Conservation (phyloP, 257 asterid genomes). For the Galeopsis tetrahit region DNA sequence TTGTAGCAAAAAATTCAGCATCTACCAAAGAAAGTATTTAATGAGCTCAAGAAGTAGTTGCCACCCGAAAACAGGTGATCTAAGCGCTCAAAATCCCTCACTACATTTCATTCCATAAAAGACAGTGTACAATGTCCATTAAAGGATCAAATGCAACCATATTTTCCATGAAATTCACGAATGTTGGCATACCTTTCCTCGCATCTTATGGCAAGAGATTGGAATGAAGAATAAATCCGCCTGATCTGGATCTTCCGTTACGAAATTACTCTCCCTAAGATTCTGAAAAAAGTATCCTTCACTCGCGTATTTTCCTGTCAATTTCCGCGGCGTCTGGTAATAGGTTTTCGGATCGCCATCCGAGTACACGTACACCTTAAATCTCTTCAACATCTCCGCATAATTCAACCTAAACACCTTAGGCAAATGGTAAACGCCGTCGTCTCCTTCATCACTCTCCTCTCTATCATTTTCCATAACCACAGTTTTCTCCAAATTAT, state of each 20-base stretch:
- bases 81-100: conserved; percentile 11
- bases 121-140: conserved; percentile 20
- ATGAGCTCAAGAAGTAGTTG: conserved; percentile 19
- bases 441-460: conserved; percentile 45
- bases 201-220: conserved; percentile 97
- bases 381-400: conserved; percentile 75
- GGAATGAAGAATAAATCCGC: conserved; percentile 97
- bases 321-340: conserved; percentile 95
- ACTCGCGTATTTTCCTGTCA: conserved; percentile 94
- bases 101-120: conserved; percentile 7
- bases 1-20: conserved; percentile 7
- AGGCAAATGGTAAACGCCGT: conserved; percentile 73
- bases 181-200: conserved; percentile 78
- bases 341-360: conserved; percentile 97
- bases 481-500: conserved; percentile 30
- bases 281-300: conserved; percentile 96
- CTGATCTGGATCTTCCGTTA: conserved; percentile 79
- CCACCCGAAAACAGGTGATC: background rate
- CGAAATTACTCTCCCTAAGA: conserved; percentile 79
- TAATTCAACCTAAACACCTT: conserved; percentile 73
- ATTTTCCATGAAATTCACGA: conserved; percentile 20
- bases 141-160: conserved; percentile 25
- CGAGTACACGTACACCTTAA: conserved; percentile 83
- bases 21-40: conserved; percentile 9
- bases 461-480: conserved; percentile 33